Conservation (phyloP, 1,139 yeast species). For the Torulaspora pretoriensis region DNA sequence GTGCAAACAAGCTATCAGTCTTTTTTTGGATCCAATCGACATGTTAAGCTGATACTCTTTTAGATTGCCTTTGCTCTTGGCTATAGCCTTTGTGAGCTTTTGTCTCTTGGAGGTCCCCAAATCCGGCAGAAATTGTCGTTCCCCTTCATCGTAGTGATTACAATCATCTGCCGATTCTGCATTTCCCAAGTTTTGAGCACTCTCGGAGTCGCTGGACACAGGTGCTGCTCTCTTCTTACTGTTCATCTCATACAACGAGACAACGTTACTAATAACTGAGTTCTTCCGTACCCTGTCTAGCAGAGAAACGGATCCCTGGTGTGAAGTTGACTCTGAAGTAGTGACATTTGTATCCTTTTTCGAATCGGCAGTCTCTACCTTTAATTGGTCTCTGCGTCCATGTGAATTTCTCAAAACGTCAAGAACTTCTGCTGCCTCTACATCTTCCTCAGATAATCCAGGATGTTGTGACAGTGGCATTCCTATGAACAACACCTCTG, state of each 20-base stretch:
- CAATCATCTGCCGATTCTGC: conserved; percentile 13
- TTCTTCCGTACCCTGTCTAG: conserved; percentile 23
- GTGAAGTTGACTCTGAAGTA: neutral
- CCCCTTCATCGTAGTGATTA: conserved; percentile 17
- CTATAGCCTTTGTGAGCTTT: conserved; percentile 30
- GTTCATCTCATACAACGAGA: conserved; percentile 29
- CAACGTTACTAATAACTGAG: conserved; percentile 29
- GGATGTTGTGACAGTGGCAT: conserved; percentile 2
- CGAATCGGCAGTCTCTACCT: neutral
- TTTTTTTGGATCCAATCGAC: conserved; percentile 63
- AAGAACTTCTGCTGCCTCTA: conserved; percentile 31
- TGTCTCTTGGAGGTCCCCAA: conserved; percentile 27
- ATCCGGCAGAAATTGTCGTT: conserved; percentile 9
- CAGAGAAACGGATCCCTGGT: conserved; percentile 11
- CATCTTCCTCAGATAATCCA: conserved; percentile 25
- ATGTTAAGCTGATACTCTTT: conserved; percentile 39
- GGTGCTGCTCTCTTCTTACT: conserved; percentile 24
- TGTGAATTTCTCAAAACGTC: conserved; percentile 30
- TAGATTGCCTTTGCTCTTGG: conserved; percentile 31
- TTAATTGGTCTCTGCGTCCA: conserved; percentile 11
- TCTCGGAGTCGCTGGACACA: conserved; percentile 20
- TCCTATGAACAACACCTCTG: neutral
- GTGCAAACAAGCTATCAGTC: conserved; percentile 69
- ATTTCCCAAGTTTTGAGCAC: conserved; percentile 11
- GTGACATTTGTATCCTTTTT: conserved; percentile 1